Base-by-base conservation (phyloP, 2,329 filamentous ascomycete species). In the Talaromyces rugulosus region DNA sequence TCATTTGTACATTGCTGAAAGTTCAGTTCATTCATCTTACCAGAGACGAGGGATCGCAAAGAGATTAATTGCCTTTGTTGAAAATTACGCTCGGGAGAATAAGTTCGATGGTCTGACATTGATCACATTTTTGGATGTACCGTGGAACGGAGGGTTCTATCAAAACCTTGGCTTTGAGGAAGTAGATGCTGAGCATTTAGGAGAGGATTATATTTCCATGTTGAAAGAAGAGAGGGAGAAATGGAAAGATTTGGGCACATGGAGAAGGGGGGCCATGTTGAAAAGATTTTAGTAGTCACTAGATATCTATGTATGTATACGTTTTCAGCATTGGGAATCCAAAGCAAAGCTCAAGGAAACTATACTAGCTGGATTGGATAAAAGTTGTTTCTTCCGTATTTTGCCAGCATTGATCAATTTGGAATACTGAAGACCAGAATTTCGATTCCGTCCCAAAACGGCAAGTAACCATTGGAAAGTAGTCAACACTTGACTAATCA, bases 41-140 rank as follows among this genome's bases (percentile, higher is more conserved):
- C 61, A 63, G 6, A 7, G 58, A 9, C 52, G 30, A 36, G 61
- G 61, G 5, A 60, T 63, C 3, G 61, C 58, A 44, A 59, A 42
- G 7, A 16, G 70, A 58, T 47, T 70, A 61, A 56, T 66, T 7
- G 64, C 59, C 7, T 65, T 63, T 27, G 56, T 68, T 36, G 58
- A 59, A 14, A 5, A 53, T 14, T 53, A 60, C 34, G 58, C 57
- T n/a, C 31, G 36, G 4, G 5, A 54, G 12, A 44, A 62, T 34
- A 50, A 51, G 0, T 60, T 34, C 14, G 40, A 4, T 2, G 56
- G 54, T 18, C 30, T 62, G n/a, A 56, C 61, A 1, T 51, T 62
- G 14, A 51, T 60, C 8, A 62, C 61, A 12, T 62, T 59, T 31
- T 28, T 59, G 53, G 52, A 62, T 36, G 31, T 62, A 14, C 52